Conservation (phyloP, 441 rosid species). For the Dalechampia spathulata region DNA sequence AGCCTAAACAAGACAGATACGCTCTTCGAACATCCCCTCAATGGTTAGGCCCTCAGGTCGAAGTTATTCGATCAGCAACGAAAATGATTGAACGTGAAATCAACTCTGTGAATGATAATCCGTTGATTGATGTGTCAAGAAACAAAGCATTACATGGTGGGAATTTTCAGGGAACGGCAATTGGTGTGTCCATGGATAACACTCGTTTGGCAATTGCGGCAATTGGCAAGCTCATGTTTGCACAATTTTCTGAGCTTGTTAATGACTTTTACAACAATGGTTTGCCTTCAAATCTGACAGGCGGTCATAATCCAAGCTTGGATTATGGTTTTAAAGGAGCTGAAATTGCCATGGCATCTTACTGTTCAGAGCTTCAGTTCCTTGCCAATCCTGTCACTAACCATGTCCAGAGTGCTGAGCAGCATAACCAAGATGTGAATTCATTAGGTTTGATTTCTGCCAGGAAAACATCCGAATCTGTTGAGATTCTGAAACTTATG, state of each 20-base stretch:
- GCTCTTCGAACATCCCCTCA: too few relatives aligned
- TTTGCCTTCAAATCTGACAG: conserved; percentile 68
- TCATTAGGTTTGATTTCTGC: conserved; percentile 61
- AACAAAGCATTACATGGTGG: too few relatives aligned
- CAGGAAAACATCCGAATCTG: conserved; percentile 59
- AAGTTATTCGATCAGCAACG: too few relatives aligned
- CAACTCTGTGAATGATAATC: too few relatives aligned
- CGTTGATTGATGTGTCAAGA: too few relatives aligned
- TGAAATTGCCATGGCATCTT: too few relatives aligned
- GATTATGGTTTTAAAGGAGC: too few relatives aligned
- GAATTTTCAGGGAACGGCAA: conserved; percentile 89
- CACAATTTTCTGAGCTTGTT: conserved; percentile 76
- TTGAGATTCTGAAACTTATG: conserved; percentile 60
- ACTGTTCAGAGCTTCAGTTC: conserved; percentile 62
- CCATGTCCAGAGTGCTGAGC: too few relatives aligned
- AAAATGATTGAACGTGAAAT: too few relatives aligned
- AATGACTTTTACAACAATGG: conserved; percentile 90
- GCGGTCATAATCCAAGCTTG: conserved; percentile 62
- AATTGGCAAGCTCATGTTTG: too few relatives aligned
- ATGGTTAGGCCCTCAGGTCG: too few relatives aligned
- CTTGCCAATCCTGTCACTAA: conserved; percentile 57
- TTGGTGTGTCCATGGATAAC: conserved; percentile 76
- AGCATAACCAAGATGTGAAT: conserved; percentile 59
- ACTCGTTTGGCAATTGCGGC: conserved; percentile 53
- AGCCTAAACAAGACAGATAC: too few relatives aligned